These are phyloP conservation scores for Crepidotus variabilis DNA, from an alignment of 768 basidiomycete genomes.

Conservation along the genomic window DNA sequence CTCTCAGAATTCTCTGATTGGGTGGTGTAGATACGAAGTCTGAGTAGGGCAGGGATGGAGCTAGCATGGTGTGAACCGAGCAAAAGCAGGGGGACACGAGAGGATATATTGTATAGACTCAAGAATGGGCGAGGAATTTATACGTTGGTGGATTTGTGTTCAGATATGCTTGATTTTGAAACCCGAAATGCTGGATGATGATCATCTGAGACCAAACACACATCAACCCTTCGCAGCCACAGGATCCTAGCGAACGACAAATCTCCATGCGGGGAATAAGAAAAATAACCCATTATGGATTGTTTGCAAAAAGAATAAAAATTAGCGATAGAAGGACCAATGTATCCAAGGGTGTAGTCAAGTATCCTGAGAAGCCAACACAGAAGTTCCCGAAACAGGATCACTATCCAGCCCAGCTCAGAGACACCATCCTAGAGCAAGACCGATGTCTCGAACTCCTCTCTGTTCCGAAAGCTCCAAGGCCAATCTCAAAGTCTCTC, in stretches of 20 bases:
- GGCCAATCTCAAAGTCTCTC: slow-evolving; percentile 72
- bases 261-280: not conserved
- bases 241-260: too few relatives aligned
- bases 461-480: slow-evolving; percentile 58
- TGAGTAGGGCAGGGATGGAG: not conserved
- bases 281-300: not conserved
- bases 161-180: too few relatives aligned
- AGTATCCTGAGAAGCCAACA: not conserved
- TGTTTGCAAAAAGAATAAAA: not conserved
- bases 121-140: too few relatives aligned
- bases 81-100: too few relatives aligned
- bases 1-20: not conserved
- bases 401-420: slow-evolving; percentile 19
- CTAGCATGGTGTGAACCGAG: not conserved
- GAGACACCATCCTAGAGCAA: slow-evolving; percentile 68
- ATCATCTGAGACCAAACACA: too few relatives aligned
- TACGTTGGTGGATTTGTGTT: too few relatives aligned
- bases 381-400: not conserved
- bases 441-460: slow-evolving; percentile 59
- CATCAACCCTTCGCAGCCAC: too few relatives aligned
- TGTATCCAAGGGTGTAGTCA: too few relatives aligned
- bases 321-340: too few relatives aligned
- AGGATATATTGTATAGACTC: too few relatives aligned
- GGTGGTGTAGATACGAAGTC: not conserved
- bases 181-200: too few relatives aligned